phyloP scores from a whole-genome alignment of 2,329 filamentous ascomycete genomes.

The Aspergillus glaucus region DNA sequence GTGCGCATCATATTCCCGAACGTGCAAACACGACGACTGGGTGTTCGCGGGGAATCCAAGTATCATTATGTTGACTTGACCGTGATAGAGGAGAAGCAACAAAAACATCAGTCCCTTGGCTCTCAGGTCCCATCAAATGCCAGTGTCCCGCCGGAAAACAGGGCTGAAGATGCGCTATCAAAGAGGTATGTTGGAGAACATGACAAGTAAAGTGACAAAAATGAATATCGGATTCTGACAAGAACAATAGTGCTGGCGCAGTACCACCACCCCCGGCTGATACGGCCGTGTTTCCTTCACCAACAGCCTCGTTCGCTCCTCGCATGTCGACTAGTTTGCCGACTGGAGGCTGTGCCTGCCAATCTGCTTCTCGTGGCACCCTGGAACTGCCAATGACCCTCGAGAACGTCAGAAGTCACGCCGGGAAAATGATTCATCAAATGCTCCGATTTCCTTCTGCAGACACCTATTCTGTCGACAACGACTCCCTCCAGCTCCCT shows the following conservation, averaged over 20 bases:
- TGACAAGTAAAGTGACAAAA: background rate
- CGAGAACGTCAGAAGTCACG: conserved; percentile 32
- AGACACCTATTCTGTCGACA: conserved; percentile 45
- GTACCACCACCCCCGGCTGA: conserved; percentile 28
- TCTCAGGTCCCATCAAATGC: conserved; percentile 18
- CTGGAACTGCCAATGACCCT: conserved; percentile 26
- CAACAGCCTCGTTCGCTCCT: conserved; percentile 32
- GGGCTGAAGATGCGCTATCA: conserved; percentile 20
- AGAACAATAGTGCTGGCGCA: conserved; percentile 16
- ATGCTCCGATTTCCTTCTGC: conserved; percentile 34
- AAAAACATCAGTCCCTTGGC: conserved; percentile 22
- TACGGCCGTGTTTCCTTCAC: conserved; percentile 35
- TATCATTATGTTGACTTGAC: conserved; percentile 72
- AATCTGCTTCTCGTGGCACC: conserved; percentile 15
- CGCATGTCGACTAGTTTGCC: conserved; percentile 20
- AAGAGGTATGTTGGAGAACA: conserved; percentile 21
- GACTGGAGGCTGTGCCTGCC: conserved; percentile 23
- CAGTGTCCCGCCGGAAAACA: conserved; percentile 17
- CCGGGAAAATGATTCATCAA: conserved; percentile 33
- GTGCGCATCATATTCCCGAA: conserved; percentile 94
- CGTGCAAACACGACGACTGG: conserved; percentile 83
- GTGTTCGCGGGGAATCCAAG: conserved; percentile 93
- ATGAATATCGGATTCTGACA: conserved; percentile 7
- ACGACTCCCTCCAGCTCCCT: conserved; percentile 73
- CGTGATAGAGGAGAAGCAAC: conserved; percentile 40